Percentiles rank a stretch among this genome's conserved stretches.
Conservation (phyloP, 305 asterid genomes). For the Ilex paraguariensis region DNA sequence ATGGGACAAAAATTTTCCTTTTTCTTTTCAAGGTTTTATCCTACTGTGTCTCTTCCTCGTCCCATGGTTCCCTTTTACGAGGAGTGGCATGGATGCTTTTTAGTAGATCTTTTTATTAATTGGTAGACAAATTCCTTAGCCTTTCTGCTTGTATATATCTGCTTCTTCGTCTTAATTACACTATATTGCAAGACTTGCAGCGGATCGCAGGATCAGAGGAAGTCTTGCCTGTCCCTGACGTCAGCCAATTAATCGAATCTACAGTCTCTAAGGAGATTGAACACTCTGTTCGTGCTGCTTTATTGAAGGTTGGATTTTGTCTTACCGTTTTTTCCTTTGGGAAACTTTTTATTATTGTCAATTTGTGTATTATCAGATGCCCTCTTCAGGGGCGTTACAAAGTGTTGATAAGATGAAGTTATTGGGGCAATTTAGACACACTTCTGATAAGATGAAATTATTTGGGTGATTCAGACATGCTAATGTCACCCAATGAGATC, state of each 20-base stretch:
- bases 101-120: too few relatives aligned
- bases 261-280: conserved; percentile 47
- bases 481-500: background rate
- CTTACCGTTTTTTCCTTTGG: background rate
- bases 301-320: conserved; percentile 59
- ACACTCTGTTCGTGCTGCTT: conserved; percentile 52
- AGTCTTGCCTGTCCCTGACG: conserved; percentile 53
- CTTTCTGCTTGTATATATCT: background rate
- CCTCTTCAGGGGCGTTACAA: too few relatives aligned
- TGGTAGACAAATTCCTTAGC: background rate
- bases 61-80: too few relatives aligned
- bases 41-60: too few relatives aligned
- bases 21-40: too few relatives aligned
- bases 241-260: conserved; percentile 33
- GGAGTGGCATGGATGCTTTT: too few relatives aligned
- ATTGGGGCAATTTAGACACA: too few relatives aligned
- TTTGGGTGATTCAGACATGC: background rate
- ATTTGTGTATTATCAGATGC: too few relatives aligned
- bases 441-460: too few relatives aligned
- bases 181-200: conserved; percentile 33
- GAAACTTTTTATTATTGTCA: background rate
- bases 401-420: too few relatives aligned
- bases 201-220: conserved; percentile 90
- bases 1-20: too few relatives aligned
- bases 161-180: too few relatives aligned